Evolutionary conservation across 106 monocot genomes (phyloP), one percentile per base, ranked within the genome.

Genomic region (Dioscorea dumetorum): DNA sequence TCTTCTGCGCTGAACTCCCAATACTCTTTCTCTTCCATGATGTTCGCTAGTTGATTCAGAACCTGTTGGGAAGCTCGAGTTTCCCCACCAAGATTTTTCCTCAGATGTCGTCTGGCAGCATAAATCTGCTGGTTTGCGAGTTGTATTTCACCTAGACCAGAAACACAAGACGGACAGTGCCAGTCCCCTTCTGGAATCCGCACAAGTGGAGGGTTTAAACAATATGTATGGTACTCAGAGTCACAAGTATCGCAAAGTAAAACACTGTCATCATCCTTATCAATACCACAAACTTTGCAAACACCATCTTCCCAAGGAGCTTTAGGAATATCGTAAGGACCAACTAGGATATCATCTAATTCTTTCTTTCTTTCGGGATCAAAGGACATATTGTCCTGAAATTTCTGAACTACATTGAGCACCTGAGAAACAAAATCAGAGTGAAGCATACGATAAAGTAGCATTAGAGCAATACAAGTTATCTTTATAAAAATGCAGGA

Each of bases 301-400:
- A 99, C 84, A 61, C 99, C 99, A 62, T 90, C 90, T 61, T 99
- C 99, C 99, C 99, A 99, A 50, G 92, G 92, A 74, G 99, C 99
- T 79, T 92, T 97, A n/a, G 87, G 84, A 32, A 97, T 22, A 65
- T 84, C 78, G 75, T 73, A 76, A 63, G 73, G 33, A 76, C 68
- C 17, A 62, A 63, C 24, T 63, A 91, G 78, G 28, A 76, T 57
- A 33, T 82, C 66, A 69, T 77, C 70, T 49, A 87, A 57, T 53
- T 90, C 80, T 33, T 73, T 82, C 11, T 70, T 54, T 28, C 33
- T 57, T 69, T 80, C 87, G 58, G 69, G 21, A 77, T 75, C 70
- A 28, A 67, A 53, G 71, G 59, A 62, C 53, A 60, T 60, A 49
- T 78, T 66, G 9, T 75, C 70, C 12, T 61, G 50, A 64, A 79